Base-by-base conservation (phyloP, 192 early-diverging fungal species). In the Coemansia interrupta region DNA sequence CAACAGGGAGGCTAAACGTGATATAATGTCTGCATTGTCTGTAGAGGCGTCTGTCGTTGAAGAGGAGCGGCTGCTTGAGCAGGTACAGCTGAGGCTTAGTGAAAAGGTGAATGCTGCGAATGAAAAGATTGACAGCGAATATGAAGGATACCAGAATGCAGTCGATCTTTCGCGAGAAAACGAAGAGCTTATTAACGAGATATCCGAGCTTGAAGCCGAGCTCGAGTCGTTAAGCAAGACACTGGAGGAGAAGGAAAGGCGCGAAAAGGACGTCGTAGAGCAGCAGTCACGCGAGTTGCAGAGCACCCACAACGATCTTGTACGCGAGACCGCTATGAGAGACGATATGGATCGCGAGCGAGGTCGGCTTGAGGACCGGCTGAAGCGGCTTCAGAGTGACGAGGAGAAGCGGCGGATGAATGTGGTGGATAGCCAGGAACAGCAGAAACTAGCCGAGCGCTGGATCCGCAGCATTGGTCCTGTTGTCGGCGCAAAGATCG, bases 271-370 rank as follows among this genome's bases (percentile, higher is more conserved):
- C 17, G 44, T 46, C 6, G 63, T 58, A 10, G 76, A 72, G 60
- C 76, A 79, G 63, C 76, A 79, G 57, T 63, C 66, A 28, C 76
- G 76, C 24, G 76, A 79, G 41, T 54, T 79, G 46, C 76, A 79
- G 32, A 55, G 60, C 12, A 66, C 54, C 20, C 76, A 79, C 60
- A 79, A 79, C 57, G 76, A 79, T 24, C 44, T 72, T 46, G 20
- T 79, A 36, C 76, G 76, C 30, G 76, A 79, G 57, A 63, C 56
- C 4, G 57, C 66, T 29, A 59, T 66, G 66, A 58, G 70, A 26
- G 76, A 79, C n/a, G 70, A 72, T 12, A 56, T 66, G 50, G 54
- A 28, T 15, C 66, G 76, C 38, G 76, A 79, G 60, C 62, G 54
- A 28, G 66, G 39, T 20, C 62, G 76, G 50, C 66, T 69, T 30